Evolutionary conservation across 345 rosid species (phyloP).

Genomic region (Syzygium grande): DNA sequence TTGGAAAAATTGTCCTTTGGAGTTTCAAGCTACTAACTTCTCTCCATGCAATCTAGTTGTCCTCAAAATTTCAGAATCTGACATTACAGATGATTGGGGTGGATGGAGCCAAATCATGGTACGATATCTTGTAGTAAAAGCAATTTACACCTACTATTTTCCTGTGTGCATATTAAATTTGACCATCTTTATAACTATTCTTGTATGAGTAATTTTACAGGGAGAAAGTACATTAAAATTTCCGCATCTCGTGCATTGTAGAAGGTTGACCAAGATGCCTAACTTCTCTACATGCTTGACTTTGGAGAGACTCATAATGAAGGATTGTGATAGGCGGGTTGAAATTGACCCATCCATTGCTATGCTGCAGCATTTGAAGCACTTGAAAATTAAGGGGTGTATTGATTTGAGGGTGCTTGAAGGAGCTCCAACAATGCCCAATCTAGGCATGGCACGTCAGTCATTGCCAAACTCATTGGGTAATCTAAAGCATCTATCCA

Average conservation of each 20-base stretch:
- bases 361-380: background rate
- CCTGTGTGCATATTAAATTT: too few species aligned
- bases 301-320: background rate
- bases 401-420: background rate
- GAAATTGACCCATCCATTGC: background rate
- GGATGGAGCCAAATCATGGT: constrained; percentile 2
- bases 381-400: background rate
- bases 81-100: background rate
- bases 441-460: background rate
- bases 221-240: background rate
- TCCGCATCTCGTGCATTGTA: background rate
- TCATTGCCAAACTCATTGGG: background rate
- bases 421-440: background rate
- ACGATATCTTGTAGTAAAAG: background rate
- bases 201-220: background rate
- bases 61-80: background rate
- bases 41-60: background rate
- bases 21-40: background rate
- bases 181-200: too few species aligned
- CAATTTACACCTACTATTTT: background rate
- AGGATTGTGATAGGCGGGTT: background rate
- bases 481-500: background rate
- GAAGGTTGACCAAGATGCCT: background rate
- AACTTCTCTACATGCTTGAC: background rate
- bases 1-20: background rate